Evolutionary conservation across 495 filamentous ascomycete species (phyloP), one percentile per base, ranked within the genome.

Genomic region (Peziza echinospora): DNA sequence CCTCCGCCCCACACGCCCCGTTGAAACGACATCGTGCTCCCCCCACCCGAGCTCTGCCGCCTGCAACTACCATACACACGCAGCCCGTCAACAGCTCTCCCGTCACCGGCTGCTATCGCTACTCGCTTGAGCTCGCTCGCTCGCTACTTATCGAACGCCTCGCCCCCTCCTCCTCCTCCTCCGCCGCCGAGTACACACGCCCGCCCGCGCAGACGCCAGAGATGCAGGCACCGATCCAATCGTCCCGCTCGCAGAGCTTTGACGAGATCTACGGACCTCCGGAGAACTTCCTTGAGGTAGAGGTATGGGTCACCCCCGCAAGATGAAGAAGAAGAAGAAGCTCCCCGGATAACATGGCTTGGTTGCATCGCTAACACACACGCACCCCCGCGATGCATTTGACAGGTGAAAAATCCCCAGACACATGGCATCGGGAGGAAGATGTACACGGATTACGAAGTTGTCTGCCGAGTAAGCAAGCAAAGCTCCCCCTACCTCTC

Each of bases 361-460:
- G 21, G 47, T 25, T 44, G 8, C 24, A 45, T 41, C 21, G 19
- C 30, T 26, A 44, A 26, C 24, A 16, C 45, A 44, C 26, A 34
- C 24, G 24, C 41, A 21, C 16, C 19, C 47, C 47, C 45, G n/a
- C 47, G 9, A 43, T n/a, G n/a, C n/a, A n/a, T n/a, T n/a, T n/a
- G n/a, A n/a, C 57, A 94, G 86, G 84, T 96, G 57, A 78, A 80
- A 57, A 89, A 91, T 58, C 89, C 89, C 13, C 84, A 85, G 64
- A 97, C 89, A 21, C 89, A 93, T 56, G 86, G 86, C 56, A 82
- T 84, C 51, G 87, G 86, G 44, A 79, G 87, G 41, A 77, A 78
- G 65, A 93, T 93, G 86, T 94, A 93, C 69, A 97, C 89, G 41
- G 85, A 87, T 66, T 97, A 97, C 66, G 87, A 94, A 65, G 92